Base-by-base conservation (phyloP, 345 rosid species). In the Abelmoschus esculentus region DNA sequence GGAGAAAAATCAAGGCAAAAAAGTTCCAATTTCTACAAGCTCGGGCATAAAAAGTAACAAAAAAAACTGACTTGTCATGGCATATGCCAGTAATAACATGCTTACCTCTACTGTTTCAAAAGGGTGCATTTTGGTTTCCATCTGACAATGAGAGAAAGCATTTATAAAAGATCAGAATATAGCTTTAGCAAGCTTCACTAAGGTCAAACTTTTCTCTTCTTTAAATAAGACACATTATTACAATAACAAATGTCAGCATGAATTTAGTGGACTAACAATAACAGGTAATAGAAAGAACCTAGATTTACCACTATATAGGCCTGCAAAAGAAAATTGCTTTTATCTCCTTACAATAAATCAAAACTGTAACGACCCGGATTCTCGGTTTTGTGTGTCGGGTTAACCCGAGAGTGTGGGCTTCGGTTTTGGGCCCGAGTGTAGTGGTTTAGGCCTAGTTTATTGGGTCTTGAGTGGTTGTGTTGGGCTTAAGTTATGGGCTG, bases 91-190 rank as follows among this genome's bases (percentile, higher is more conserved):
- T 13, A 54, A 54, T 18, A 70, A 71, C 54, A 56, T 0, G 7
- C 59, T 73, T 81, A 91, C 97, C 88, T 85, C 80, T 57, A 79
- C 75, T 40, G 75, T 71, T 67, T 82, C 86, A 52, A 95, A 88
- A 14, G 96, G 90, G 72, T 73, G 73, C 56, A 84, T 71, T 49
- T 79, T 84, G 72, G 74, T 79, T 76, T 95, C 99, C 77, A 87
- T 83, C 99, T 95, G 87, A 73, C n/a, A 53, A 80, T 49, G 12
- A 46, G 54, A 67, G 46, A 62, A 73, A 75, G 66, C 57, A 18
- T 68, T 53, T 67, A 26, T 55, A 68, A 70, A 2, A 69, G 34
- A 67, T 66, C 38, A 66, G 70, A 47, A 47, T 28, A 66, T 28
- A 29, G 70, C 56, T 66, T 66, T 47, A 18, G 56, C 52, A 55